These are phyloP conservation scores for Euclidium syriacum DNA, from an alignment of 345 rosid genomes.

Conservation along the genomic window DNA sequence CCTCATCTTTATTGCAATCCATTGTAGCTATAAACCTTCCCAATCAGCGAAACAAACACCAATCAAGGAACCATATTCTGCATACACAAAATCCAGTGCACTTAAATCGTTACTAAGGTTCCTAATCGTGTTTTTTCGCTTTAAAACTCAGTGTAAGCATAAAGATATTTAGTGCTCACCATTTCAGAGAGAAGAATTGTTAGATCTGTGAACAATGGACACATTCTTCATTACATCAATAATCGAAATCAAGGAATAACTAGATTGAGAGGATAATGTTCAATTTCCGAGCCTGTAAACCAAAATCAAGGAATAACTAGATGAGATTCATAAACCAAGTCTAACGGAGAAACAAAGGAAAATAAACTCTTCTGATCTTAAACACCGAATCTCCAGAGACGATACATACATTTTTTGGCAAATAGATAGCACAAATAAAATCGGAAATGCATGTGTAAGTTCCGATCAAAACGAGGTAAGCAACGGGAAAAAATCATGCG, in stretches of 20 bases:
- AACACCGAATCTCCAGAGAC: background rate
- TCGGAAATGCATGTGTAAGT: slow-evolving; percentile 20
- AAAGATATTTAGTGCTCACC: slow-evolving; percentile 8
- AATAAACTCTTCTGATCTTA: background rate
- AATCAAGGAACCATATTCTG: slow-evolving; percentile 10
- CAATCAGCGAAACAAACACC: background rate
- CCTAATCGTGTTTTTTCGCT: too few species aligned
- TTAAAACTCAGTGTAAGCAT: background rate
- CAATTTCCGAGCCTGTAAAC: slow-evolving; percentile 1
- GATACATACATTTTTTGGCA: background rate
- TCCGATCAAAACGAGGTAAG: slow-evolving; percentile 21
- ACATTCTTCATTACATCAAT: background rate
- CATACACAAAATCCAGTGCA: background rate
- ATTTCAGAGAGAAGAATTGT: background rate
- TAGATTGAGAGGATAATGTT: background rate
- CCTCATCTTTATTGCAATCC: slow-evolving; percentile 96
- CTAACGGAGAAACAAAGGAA: background rate
- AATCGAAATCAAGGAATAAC: background rate
- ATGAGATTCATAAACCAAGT: background rate
- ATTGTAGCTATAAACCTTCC: slow-evolving; percentile 27
- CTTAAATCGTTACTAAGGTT: background rate
- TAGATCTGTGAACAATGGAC: background rate
- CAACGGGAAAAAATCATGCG: background rate
- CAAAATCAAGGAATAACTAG: background rate
- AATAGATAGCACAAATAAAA: background rate